Evolutionary conservation across 805 yeast genomes (phyloP), one percentile per base, ranked within the genome.

Genomic region (Hanseniaspora clermontiae): DNA sequence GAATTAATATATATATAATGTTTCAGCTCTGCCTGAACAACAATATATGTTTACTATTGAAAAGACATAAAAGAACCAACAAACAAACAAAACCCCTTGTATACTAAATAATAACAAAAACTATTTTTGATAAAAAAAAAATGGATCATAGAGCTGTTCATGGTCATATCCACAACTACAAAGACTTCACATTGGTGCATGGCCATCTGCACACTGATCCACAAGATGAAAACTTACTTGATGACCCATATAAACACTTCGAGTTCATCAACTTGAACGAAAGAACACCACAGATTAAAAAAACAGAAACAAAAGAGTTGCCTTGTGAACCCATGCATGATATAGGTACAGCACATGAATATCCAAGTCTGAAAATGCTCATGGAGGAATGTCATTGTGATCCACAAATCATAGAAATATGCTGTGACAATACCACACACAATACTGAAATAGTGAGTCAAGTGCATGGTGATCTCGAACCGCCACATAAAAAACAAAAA

Each of bases 111-210:
- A 38, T n/a, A 27, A 11, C 11, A 8, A 27, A n/a, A 27, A 12
- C 5, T 14, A 9, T 10, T 7, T 10, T 27, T 17, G 2, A 10
- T 14, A 11, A 29, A 15, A 37, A 14, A 11, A 43, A 45, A 8
- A 43, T 52, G 34, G 36, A 36, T 12, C 31, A 52, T n/a, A 52
- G 40, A 52, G 10, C 47, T 31, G 80, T 80, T 17, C 86, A 81
- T 66, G 86, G 86, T 3, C 86, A 81, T 61, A 79, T 81, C 20
- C 85, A 81, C 66, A 79, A 77, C 61, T 82, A 78, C 63, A 72
- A 75, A 57, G 80, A 78, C 62, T 76, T 80, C 62, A 79, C 83
- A 7, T 81, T 80, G 61, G 79, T 81, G 38, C 85, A 81, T 63
- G 86, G 86, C n/a, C 86, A 81, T 63, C 77, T 81, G 34, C 86